Conservation (phyloP, 2,329 filamentous ascomycete genomes). For the Paramyrothecium roridum region DNA sequence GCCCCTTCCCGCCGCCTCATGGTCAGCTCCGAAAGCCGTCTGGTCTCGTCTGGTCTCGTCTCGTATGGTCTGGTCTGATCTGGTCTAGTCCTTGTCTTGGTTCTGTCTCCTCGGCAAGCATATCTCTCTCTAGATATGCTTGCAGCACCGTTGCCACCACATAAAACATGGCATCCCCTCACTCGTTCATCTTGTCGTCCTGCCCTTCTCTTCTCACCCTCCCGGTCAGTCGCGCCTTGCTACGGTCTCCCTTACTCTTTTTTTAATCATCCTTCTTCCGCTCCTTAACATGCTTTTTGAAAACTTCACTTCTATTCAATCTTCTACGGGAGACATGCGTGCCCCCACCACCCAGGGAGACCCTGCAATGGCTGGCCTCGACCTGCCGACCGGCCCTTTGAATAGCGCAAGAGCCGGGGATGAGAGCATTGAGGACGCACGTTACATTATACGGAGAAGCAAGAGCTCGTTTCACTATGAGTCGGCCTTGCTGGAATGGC, state of each 20-base stretch:
- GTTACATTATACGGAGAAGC: not conserved
- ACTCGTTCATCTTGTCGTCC: not conserved
- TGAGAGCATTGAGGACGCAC: not conserved
- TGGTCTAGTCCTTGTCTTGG: too few relatives aligned
- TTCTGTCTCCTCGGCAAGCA: too few relatives aligned
- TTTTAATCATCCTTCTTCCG: not conserved
- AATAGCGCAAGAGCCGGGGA: not conserved
- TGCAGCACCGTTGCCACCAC: not conserved
- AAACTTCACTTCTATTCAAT: not conserved
- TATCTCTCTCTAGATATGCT: too few relatives aligned
- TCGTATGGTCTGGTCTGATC: not conserved
- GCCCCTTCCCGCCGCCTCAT: not conserved
- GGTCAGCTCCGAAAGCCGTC: not conserved
- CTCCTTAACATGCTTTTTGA: not conserved
- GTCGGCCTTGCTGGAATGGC: slow-evolving; percentile 3
- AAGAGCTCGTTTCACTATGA: slow-evolving; percentile 2
- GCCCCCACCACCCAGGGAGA: not conserved
- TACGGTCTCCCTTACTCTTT: not conserved
- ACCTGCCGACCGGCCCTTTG: too few relatives aligned
- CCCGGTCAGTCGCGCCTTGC: not conserved
- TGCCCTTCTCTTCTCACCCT: not conserved
- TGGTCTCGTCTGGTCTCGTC: not conserved
- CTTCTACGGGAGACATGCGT: not conserved
- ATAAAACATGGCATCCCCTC: not conserved
- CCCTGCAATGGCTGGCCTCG: not conserved